Evolutionary conservation across 148 eudicot species (phyloP).

Genomic region (Arbutus unedo): DNA sequence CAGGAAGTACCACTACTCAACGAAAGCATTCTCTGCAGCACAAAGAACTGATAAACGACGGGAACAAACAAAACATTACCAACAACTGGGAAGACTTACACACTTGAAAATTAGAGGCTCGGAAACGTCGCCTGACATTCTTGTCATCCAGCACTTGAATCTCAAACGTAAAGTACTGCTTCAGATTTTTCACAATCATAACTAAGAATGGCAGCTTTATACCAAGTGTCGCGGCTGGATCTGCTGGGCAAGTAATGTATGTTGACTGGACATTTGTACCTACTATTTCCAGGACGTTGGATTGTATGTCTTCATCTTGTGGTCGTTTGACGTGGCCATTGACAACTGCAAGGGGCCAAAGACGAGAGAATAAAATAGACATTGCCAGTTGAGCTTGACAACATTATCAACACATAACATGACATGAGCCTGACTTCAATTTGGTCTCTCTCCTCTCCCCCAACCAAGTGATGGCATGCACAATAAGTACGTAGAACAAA

Average conservation of each 20-base stretch:
- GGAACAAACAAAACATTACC: conserved; percentile 11
- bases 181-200: conserved; percentile 85
- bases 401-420: background rate
- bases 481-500: background rate
- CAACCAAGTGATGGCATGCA: background rate
- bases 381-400: background rate
- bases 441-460: background rate
- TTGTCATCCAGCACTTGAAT: conserved; percentile 98
- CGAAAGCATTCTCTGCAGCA: conserved; percentile 7
- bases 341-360: conserved; percentile 52
- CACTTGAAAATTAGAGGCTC: conserved; percentile 99
- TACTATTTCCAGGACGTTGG: conserved; percentile 87
- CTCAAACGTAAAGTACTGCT: conserved; percentile 96
- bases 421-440: background rate
- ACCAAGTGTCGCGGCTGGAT: conserved; percentile 97
- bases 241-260: conserved; percentile 93
- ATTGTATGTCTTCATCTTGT: conserved; percentile 93
- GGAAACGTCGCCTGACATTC: conserved; percentile 97
- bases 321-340: conserved; percentile 92
- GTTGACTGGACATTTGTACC: conserved; percentile 94
- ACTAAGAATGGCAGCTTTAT: conserved; percentile 94
- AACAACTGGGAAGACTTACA: conserved; percentile 72
- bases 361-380: background rate
- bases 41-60: background rate
- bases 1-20: background rate